phyloP scores from a whole-genome alignment of 306 rosid species.

The Cercis canadensis region DNA sequence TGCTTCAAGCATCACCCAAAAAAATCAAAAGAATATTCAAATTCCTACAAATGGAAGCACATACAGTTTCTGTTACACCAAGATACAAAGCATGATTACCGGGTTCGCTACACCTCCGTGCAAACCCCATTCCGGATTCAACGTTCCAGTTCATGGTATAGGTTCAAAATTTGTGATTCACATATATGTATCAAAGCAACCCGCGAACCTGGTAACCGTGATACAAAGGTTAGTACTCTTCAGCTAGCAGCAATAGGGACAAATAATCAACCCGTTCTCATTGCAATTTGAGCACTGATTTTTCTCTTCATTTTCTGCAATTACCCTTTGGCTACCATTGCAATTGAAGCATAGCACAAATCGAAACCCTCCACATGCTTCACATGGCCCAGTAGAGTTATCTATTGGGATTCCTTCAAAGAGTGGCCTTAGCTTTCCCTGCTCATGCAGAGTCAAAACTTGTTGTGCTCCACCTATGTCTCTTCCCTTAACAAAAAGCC shows the following conservation, averaged over 20 bases:
- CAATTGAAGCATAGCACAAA: slow-evolving; percentile 79
- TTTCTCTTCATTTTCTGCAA: slow-evolving; percentile 41
- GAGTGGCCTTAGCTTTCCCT: slow-evolving; percentile 64
- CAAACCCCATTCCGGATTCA: not conserved
- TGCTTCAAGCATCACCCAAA: slow-evolving; percentile 12
- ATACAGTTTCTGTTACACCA: not conserved
- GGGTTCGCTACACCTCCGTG: too few species aligned
- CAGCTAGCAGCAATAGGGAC: slow-evolving; percentile 73
- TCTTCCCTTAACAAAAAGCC: slow-evolving; percentile 79
- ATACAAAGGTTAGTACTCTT: slow-evolving; percentile 9
- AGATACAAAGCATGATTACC: not conserved
- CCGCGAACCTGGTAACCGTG: not conserved
- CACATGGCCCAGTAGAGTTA: slow-evolving; percentile 57
- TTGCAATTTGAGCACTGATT: slow-evolving; percentile 65
- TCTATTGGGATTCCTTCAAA: slow-evolving; percentile 60
- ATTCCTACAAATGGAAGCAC: too few species aligned
- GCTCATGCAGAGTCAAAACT: slow-evolving; percentile 74
- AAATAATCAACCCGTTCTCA: slow-evolving; percentile 85
- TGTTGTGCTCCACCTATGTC: slow-evolving; percentile 84
- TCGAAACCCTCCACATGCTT: slow-evolving; percentile 76
- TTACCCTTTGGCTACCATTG: slow-evolving; percentile 71
- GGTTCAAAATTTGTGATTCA: too few species aligned
- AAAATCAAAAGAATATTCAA: slow-evolving; percentile 45
- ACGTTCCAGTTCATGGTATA: too few species aligned
- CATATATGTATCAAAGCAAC: not conserved